Evolutionary conservation across 176 grass and related monocot species (phyloP), one percentile per base, ranked within the genome.

Genomic region (Ensete glaucum): DNA sequence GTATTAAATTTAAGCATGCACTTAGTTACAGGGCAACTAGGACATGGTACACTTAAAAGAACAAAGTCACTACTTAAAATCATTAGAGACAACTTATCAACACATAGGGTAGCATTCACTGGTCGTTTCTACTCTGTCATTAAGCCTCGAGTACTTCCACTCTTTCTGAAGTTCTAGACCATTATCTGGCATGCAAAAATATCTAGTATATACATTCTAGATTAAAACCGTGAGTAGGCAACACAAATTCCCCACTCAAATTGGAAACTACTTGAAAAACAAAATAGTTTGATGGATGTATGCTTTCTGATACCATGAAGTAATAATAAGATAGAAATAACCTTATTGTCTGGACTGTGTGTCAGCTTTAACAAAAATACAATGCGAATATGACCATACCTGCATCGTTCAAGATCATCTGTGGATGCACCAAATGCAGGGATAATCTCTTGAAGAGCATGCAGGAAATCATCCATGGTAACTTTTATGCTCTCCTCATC

Each of bases 401-500:
- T 94, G 96, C 96, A 99, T 87, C 96, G 87, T 89, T 95, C 96
- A 26, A 99, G 96, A 66, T 95, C 77, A 81, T 87, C 96, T 8
- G 91, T 94, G 2, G 96, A 99, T 67, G 96, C 96, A 77, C 91
- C 96, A 95, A 99, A 94, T 56, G 90, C 96, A 22, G 96, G 96
- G 56, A 86, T 81, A 86, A 94, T 95, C 85, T 99, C 96, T 23
- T 95, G 90, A 86, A 99, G 82, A 55, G 84, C 96, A 80, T 91
- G 84, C 83, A 94, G 85, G 81, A 99, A 99, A 69, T 99, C 96
- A 76, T 94, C 82, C 96, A 99, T 99, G 16, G 96, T 94, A 81
- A 99, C 82, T 78, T 99, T 99, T 77, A 99, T 94, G 71, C 91
- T 99, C 82, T 99, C 96, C 75, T 94, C 90, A 69, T 99, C 88